Base-by-base conservation (phyloP, 2,329 filamentous ascomycete genomes). In the Colletotrichum scovillei region DNA sequence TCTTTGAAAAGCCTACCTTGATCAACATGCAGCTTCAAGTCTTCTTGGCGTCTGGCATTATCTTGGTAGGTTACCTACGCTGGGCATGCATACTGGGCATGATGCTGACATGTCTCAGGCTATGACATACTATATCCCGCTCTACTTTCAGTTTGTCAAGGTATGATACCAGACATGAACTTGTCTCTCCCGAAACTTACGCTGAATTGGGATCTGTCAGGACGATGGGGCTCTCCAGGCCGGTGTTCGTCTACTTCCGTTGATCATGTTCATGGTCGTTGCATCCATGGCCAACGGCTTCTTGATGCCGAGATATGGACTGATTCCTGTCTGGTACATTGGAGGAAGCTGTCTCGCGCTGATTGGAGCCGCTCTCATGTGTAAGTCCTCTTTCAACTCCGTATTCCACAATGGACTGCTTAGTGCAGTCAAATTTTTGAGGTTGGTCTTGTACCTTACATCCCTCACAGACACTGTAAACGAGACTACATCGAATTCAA, bases 141-240 rank as follows among this genome's bases (percentile, higher is more conserved):
- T 88, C 1, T 87, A 82, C 76, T 88, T 88, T 78, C 83, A 86
- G 69, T 88, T 88, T 76, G 81, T 81, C 1, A 79, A 58, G 64
- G 73, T 73, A 67, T 30, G 62, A 67, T 28, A 16, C 16, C 16
- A 38, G 32, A 11, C 12, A 38, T 32, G 35, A 14, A 16, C 9
- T 46, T n/a, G n/a, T 32, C 9, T 32, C 30, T 32, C 2, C 30
- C 30, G 30, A 32, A 32, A 22, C n/a, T 12, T 38, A 6, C 5
- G 9, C 6, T 16, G 5, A n/a, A n/a, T 28, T 59, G 65, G 38
- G 57, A 26, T 14, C 8, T 26, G 24, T 16, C 14, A 78, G 26
- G 82, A 81, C 12, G 86, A 87, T 60, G 78, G 76, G 4, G 78
- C 82, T 0, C 72, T 85, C 4, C 72, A 80, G 35, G 80, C 82